Percentiles rank a stretch among this genome's conserved stretches.
These are phyloP conservation scores for Metarhizium guizhouense DNA, from an alignment of 2,329 filamentous ascomycete genomes.

Conservation along the genomic window DNA sequence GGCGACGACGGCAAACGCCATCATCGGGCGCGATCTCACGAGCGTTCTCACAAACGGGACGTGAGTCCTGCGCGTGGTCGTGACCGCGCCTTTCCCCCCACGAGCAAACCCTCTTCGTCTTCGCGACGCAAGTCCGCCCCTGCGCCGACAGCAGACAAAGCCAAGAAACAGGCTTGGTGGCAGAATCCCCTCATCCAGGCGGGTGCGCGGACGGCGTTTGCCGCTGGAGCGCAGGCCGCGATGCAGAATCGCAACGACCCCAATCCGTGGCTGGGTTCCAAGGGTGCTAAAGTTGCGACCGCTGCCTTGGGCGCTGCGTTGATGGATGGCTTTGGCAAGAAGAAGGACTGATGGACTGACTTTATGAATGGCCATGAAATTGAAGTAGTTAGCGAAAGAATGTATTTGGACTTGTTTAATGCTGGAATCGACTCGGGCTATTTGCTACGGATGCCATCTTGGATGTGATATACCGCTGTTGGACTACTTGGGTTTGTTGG, in stretches of 20 bases:
- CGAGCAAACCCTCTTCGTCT: slow-evolving; percentile 7
- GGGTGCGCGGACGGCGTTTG: slow-evolving; percentile 37
- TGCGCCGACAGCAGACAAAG: slow-evolving; percentile 10
- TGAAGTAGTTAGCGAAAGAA: not conserved
- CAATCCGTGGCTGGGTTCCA: slow-evolving; percentile 37
- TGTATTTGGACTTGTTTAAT: not conserved
- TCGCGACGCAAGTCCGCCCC: slow-evolving; percentile 10
- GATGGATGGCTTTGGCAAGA: slow-evolving; percentile 36
- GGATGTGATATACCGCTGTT: no score
- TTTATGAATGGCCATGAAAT: not conserved
- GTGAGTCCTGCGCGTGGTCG: slow-evolving; percentile 15
- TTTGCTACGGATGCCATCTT: no score
- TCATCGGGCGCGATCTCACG: slow-evolving; percentile 16
- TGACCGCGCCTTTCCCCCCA: slow-evolving; percentile 2
- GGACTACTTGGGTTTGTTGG: no score
- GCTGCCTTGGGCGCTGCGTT: slow-evolving; percentile 40
- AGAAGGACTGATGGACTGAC: slow-evolving; percentile 13
- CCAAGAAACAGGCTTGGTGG: slow-evolving; percentile 23
- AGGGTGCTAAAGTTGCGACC: slow-evolving; percentile 39
- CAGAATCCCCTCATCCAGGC: slow-evolving; percentile 28
- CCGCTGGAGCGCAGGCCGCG: slow-evolving; percentile 39
- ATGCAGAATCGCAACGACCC: slow-evolving; percentile 36
- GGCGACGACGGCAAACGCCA: slow-evolving; percentile 11
- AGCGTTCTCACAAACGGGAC: slow-evolving; percentile 10
- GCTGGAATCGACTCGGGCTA: no score